Percentiles rank a stretch among this genome's conserved stretches.
Evolutionary conservation across 768 basidiomycete genomes (phyloP).

Genomic region (Paxillus involutus): DNA sequence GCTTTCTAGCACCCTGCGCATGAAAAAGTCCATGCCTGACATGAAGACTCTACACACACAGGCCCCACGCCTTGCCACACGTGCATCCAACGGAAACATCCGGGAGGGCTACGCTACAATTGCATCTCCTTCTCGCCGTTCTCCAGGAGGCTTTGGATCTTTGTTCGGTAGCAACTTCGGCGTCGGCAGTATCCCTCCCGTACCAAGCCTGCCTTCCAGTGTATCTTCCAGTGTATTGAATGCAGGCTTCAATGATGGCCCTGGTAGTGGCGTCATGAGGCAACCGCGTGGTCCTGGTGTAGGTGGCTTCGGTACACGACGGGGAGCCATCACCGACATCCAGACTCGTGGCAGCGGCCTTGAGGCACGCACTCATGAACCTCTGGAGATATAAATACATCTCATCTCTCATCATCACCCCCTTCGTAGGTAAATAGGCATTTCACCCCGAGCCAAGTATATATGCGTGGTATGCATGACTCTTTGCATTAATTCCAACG

Average conservation of each 20-base stretch:
- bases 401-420: not conserved
- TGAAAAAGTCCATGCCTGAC: slow-evolving; percentile 99
- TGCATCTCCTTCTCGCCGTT: slow-evolving; percentile 76
- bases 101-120: slow-evolving; percentile 86
- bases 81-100: slow-evolving; percentile 87
- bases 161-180: slow-evolving; percentile 55
- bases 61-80: slow-evolving; percentile 75
- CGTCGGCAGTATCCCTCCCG: slow-evolving; percentile 60
- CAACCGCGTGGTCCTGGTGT: slow-evolving; percentile 84
- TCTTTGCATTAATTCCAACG: slow-evolving; percentile 22
- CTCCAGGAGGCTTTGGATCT: slow-evolving; percentile 69
- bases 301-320: slow-evolving; percentile 68
- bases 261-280: slow-evolving; percentile 59
- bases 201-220: slow-evolving; percentile 71
- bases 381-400: slow-evolving; percentile 67
- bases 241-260: slow-evolving; percentile 40
- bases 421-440: slow-evolving; percentile 20
- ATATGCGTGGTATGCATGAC: slow-evolving; percentile 25
- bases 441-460: slow-evolving; percentile 17
- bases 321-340: slow-evolving; percentile 36
- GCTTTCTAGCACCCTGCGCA: slow-evolving; percentile 60
- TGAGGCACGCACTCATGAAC: slow-evolving; percentile 85
- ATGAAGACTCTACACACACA: slow-evolving; percentile 84
- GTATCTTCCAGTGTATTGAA: slow-evolving; percentile 42
- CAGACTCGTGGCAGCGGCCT: slow-evolving; percentile 63